phyloP scores from a whole-genome alignment of 192 early-diverging fungal genomes.

The Coemansia sp. region DNA sequence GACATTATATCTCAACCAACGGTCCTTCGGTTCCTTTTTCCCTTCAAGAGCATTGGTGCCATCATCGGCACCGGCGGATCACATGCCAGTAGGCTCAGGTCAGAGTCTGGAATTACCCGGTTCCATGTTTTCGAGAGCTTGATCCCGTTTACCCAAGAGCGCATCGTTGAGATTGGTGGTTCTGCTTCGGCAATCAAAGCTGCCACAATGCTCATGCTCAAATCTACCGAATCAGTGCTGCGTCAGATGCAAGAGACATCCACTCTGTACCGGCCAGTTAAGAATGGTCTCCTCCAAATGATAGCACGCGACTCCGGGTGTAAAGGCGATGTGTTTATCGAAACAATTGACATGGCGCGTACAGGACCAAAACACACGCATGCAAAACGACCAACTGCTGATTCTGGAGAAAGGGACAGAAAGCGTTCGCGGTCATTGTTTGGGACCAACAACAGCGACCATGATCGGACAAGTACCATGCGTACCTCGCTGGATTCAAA shows the following conservation, averaged over 20 bases:
- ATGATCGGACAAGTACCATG: neutral
- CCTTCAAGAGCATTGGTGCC: conserved; percentile 26
- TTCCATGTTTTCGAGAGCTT: conserved; percentile 25
- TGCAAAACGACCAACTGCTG: neutral
- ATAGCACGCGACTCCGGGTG: conserved; percentile 14
- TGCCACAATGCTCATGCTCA: conserved; percentile 14
- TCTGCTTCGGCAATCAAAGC: conserved; percentile 14
- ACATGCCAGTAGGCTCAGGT: conserved; percentile 15
- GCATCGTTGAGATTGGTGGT: conserved; percentile 36
- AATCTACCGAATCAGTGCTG: conserved; percentile 16
- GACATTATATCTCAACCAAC: neutral
- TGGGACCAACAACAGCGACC: neutral
- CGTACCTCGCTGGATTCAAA: conserved; percentile 5
- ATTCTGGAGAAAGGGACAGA: conserved; percentile 8
- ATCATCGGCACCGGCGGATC: conserved; percentile 33
- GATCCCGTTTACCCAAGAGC: conserved; percentile 45
- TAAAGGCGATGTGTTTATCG: neutral
- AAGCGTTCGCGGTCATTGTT: conserved; percentile 37
- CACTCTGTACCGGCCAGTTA: conserved; percentile 31
- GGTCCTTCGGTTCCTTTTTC: conserved; percentile 37
- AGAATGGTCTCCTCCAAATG: conserved; percentile 31
- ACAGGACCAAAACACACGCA: neutral
- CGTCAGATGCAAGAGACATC: conserved; percentile 12
- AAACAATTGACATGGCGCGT: neutral
- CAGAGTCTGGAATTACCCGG: conserved; percentile 16